These are phyloP conservation scores for Quercus agrifolia DNA, from an alignment of 306 rosid genomes.

Conservation along the genomic window DNA sequence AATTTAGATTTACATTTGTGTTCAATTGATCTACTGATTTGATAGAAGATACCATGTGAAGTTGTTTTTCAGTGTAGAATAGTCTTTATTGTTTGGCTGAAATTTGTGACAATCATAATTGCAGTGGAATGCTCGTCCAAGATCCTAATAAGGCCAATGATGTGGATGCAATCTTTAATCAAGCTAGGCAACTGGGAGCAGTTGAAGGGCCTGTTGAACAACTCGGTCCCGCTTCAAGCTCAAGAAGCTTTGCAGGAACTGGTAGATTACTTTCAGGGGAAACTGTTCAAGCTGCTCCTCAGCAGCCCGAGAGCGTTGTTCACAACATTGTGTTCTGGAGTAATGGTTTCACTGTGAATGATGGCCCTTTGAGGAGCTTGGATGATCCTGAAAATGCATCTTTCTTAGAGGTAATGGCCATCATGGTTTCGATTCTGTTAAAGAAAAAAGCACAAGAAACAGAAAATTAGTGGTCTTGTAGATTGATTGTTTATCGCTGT, in stretches of 20 bases:
- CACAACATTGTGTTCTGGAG: slow-evolving; percentile 96
- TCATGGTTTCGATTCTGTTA: slow-evolving; percentile 4
- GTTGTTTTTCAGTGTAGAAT: slow-evolving; percentile 11
- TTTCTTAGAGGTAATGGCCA: slow-evolving; percentile 69
- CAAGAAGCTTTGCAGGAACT: slow-evolving; percentile 85
- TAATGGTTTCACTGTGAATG: slow-evolving; percentile 84
- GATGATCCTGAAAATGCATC: slow-evolving; percentile 95
- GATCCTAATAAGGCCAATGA: slow-evolving; percentile 88
- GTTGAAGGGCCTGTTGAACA: slow-evolving; percentile 77
- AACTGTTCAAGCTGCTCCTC: slow-evolving; percentile 60
- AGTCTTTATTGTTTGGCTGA: slow-evolving; percentile 5
- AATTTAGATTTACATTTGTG: background rate
- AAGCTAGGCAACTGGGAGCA: slow-evolving; percentile 88
- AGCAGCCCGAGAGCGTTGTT: slow-evolving; percentile 70
- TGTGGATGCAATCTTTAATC: slow-evolving; percentile 83
- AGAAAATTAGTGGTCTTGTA: background rate
- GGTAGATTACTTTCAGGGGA: slow-evolving; percentile 90
- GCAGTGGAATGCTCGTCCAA: slow-evolving; percentile 99
- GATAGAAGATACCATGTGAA: background rate
- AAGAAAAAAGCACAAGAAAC: background rate
- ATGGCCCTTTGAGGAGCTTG: slow-evolving; percentile 91
- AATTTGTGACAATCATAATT: slow-evolving; percentile 20
- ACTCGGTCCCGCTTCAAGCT: slow-evolving; percentile 69
- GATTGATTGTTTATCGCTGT: background rate
- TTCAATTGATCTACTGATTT: background rate